Evolutionary conservation across 495 filamentous ascomycete species (phyloP).

Genomic region (Penicillium turbatum): DNA sequence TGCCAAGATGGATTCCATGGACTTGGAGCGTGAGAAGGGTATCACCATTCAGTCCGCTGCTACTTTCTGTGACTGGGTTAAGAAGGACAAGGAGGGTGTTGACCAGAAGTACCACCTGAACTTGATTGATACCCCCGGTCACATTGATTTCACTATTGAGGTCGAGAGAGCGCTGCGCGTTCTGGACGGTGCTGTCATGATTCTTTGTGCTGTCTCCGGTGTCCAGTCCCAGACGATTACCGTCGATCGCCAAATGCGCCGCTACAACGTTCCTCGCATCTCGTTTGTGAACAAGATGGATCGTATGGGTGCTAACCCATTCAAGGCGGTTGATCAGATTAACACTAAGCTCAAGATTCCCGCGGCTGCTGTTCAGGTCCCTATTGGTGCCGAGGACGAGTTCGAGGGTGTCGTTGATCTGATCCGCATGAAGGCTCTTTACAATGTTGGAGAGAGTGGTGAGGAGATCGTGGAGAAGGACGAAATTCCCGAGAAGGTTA

Average conservation of each 20-base stretch:
- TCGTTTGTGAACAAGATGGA: slow-evolving; percentile 99
- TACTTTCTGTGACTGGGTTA: slow-evolving; percentile 97
- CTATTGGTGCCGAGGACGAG: slow-evolving; percentile 87
- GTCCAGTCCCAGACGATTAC: slow-evolving; percentile 98
- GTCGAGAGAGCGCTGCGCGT: slow-evolving; percentile 95
- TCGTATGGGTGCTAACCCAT: slow-evolving; percentile 96
- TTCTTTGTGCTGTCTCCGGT: slow-evolving; percentile 94
- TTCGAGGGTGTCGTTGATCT: slow-evolving; percentile 95
- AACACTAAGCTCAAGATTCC: slow-evolving; percentile 89
- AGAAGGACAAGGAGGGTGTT: slow-evolving; percentile 64
- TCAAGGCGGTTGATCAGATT: slow-evolving; percentile 96
- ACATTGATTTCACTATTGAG: slow-evolving; percentile 99
- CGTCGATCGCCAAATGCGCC: slow-evolving; percentile 96
- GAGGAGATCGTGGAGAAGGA: slow-evolving; percentile 67
- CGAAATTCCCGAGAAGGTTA: slow-evolving; percentile 73
- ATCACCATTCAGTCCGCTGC: slow-evolving; percentile 99
- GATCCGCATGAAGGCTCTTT: slow-evolving; percentile 86
- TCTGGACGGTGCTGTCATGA: slow-evolving; percentile 96
- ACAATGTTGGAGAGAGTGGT: slow-evolving; percentile 80
- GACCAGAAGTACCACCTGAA: slow-evolving; percentile 96
- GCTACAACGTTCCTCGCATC: slow-evolving; percentile 93
- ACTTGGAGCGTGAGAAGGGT: slow-evolving; percentile 94
- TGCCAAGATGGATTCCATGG: slow-evolving; percentile 99
- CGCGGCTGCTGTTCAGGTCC: slow-evolving; percentile 91
- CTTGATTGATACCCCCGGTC: slow-evolving; percentile 96